Conservation (phyloP, 2,329 filamentous ascomycete species). For the Hymenoscyphus linearis region DNA sequence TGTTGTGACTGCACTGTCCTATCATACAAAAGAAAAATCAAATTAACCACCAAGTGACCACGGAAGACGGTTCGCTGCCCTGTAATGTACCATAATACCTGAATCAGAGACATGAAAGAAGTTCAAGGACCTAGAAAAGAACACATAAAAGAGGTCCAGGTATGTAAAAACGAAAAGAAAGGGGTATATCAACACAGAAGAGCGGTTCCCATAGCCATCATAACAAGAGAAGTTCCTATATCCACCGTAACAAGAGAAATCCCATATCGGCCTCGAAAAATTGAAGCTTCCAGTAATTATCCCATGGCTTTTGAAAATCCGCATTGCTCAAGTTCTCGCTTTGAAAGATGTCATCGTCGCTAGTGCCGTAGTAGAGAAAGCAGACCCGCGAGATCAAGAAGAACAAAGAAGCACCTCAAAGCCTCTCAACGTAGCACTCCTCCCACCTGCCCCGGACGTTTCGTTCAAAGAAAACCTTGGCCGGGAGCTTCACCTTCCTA, state of each 20-base stretch:
- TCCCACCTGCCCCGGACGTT: conserved; percentile 7
- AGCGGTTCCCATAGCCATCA: background rate
- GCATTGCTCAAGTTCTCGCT: background rate
- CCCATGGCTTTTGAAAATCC: background rate
- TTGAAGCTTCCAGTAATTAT: background rate
- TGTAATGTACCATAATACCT: too few species aligned
- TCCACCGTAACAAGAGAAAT: background rate
- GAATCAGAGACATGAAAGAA: too few species aligned
- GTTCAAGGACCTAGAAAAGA: too few species aligned
- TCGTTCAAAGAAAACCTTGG: conserved; percentile 9
- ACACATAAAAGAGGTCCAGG: background rate
- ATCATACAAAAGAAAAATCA: too few species aligned
- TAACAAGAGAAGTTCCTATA: background rate
- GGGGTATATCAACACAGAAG: background rate
- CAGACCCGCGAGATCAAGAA: background rate
- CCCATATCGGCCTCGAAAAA: background rate
- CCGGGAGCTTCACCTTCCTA: conserved; percentile 10
- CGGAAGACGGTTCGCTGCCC: too few species aligned
- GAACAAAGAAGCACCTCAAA: background rate
- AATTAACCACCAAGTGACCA: too few species aligned
- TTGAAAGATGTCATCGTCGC: background rate
- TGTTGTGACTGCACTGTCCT: too few species aligned
- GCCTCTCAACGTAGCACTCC: conserved; percentile 11
- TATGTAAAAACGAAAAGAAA: background rate
- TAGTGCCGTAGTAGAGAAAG: too few species aligned